A percentile compares a stretch with the other conserved stretches of the same genome.
These are phyloP conservation scores for Uronychia binucleata DNA, from an alignment of 73 alveolate species.

Conservation along the genomic window DNA sequence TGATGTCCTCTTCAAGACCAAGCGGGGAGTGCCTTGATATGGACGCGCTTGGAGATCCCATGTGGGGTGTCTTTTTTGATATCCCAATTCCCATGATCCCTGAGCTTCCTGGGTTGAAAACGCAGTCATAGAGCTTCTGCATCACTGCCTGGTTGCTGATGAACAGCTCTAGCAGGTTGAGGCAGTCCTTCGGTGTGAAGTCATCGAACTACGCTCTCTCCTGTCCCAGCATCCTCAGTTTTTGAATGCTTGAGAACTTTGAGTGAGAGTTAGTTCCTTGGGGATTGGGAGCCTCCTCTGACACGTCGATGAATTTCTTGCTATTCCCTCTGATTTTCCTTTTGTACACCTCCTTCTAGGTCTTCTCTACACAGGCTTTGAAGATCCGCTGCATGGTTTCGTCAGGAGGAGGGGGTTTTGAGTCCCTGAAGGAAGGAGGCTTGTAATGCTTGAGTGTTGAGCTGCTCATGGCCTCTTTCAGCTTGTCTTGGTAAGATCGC, in stretches of 20 bases:
- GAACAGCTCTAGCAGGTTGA: not conserved
- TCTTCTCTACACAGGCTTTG: not conserved
- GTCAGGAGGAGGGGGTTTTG: no score
- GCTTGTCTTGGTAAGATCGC: not conserved
- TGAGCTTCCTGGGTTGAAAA: not conserved
- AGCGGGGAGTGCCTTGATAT: no score
- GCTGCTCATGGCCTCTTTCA: not conserved
- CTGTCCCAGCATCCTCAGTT: not conserved
- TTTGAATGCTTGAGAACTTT: not conserved
- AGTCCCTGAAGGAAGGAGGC: no score
- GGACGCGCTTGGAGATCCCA: no score
- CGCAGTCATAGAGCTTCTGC: not conserved
- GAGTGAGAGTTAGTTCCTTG: not conserved
- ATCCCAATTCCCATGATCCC: no score
- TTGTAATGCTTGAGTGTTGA: no score
- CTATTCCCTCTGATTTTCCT: not conserved
- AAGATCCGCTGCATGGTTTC: not conserved
- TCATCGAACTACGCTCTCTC: not conserved
- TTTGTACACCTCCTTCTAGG: not conserved
- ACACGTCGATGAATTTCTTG: no score
- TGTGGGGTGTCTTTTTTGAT: no score
- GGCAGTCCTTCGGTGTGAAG: not conserved
- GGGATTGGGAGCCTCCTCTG: no score
- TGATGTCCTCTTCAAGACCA: no score
- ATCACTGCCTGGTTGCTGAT: not conserved